Evolutionary conservation across 2,329 filamentous ascomycete species (phyloP).

Genomic region (Dothiorella sarmentorum): DNA sequence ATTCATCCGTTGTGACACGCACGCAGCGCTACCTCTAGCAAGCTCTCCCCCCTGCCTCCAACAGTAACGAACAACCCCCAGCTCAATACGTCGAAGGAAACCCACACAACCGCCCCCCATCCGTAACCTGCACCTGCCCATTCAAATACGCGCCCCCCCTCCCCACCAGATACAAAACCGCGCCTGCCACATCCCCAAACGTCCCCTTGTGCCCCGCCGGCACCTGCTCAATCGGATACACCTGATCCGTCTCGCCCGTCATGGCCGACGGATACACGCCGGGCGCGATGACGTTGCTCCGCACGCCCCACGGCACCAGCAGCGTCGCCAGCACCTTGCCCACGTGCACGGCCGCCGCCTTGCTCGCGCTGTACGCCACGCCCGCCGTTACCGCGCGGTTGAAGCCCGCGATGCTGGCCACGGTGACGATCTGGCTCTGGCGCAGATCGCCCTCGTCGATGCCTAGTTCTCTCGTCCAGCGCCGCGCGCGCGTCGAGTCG

Average conservation of each 20-base stretch:
- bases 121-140: conserved; percentile 49
- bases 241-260: conserved; percentile 32
- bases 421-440: conserved; percentile 46
- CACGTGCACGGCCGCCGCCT: conserved; percentile 44
- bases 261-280: conserved; percentile 46
- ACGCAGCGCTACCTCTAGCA: too few species aligned
- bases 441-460: conserved; percentile 35
- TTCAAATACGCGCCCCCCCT: conserved; percentile 54
- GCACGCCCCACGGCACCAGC: conserved; percentile 43
- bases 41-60: too few species aligned
- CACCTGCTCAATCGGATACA: conserved; percentile 34
- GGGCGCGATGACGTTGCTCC: conserved; percentile 47
- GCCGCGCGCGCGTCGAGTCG: conserved; percentile 24
- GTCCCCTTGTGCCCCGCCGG: conserved; percentile 41
- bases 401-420: conserved; percentile 41
- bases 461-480: conserved; percentile 22
- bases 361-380: conserved; percentile 44
- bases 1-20: too few species aligned
- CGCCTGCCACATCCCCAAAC: conserved; percentile 47
- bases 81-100: conserved; percentile 35
- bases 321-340: conserved; percentile 39
- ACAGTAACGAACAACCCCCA: too few species aligned
- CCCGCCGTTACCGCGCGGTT: conserved; percentile 38
- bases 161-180: conserved; percentile 50
- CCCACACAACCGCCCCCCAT: conserved; percentile 42